Base-by-base conservation (phyloP, 1,284 basidiomycete species). In the Amylostereum areolatum region DNA sequence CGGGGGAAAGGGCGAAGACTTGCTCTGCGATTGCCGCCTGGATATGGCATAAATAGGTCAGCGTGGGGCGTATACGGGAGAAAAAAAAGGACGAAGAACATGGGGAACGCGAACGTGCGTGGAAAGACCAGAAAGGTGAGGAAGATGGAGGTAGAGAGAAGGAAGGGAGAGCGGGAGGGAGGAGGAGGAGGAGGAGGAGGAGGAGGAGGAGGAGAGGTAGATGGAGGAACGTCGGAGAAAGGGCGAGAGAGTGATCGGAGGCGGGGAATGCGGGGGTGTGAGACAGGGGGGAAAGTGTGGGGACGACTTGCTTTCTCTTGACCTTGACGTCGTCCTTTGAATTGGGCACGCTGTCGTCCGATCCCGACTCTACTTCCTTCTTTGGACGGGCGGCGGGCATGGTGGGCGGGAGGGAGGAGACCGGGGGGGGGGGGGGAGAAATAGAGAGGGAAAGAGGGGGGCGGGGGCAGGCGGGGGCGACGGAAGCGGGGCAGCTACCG, bases 21-120 rank as follows among this genome's bases (percentile, higher is more conserved):
- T 57, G 85, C 85, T 87, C 66, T 89, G 85, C 50, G 83, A 86
- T 72, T 89, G 86, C 58, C 85, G 80, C 80, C 85, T 89, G 64
- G 56, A 56, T 62, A 56, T 55, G 60, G 52, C 47, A 53, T 58
- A 46, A 52, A 52, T 47, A 58, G 52, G 54, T 50, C 33, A 55
- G 50, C 57, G 50, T 43, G 46, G 37, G 35, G 51, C 41, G 41
- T 43, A 11, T 39, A 6, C 8, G 32, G 11, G 12, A 24, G 40
- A 30, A 33, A 32, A 54, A 51, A 49, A 45, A 41, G 24, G 18
- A 18, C 27, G 18, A 11, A 12, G 33, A 41, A 30, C 50, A 52
- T 50, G 50, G 32, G 34, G 35, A 29, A 47, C 40, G 25, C 31
- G 43, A 42, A 18, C 18, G 18, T 25, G 41, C 41, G 41, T 24